phyloP scores from a whole-genome alignment of 2,329 filamentous ascomycete species.

The Alternaria solani region DNA sequence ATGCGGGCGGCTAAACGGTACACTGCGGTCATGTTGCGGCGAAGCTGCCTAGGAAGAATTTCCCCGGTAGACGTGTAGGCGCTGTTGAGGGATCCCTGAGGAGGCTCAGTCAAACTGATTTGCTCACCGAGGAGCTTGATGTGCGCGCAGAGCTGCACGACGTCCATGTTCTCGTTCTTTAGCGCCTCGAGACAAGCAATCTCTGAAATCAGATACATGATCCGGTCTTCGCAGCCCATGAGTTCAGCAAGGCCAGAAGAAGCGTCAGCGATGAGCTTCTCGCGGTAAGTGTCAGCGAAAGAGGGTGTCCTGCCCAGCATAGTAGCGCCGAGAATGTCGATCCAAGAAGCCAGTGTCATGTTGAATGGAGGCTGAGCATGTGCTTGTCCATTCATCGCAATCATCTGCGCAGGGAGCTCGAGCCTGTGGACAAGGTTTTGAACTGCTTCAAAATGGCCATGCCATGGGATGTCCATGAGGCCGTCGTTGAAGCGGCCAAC shows the following conservation, averaged over 20 bases:
- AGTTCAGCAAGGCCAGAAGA: conserved; percentile 84
- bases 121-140: conserved; percentile 87
- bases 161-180: conserved; percentile 78
- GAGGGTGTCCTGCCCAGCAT: conserved; percentile 86
- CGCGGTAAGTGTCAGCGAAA: conserved; percentile 94
- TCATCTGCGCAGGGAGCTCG: conserved; percentile 74
- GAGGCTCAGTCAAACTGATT: conserved; percentile 79
- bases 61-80: conserved; percentile 70
- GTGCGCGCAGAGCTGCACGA: conserved; percentile 86
- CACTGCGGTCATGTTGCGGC: conserved; percentile 85
- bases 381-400: conserved; percentile 65
- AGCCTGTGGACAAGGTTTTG: conserved; percentile 86
- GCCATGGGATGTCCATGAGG: conserved; percentile 93
- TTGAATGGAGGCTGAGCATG: conserved; percentile 80
- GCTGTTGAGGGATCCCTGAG: conserved; percentile 57
- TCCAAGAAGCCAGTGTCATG: conserved; percentile 94
- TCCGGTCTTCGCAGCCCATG: conserved; percentile 96
- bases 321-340: conserved; percentile 93
- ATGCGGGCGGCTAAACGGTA: conserved; percentile 94
- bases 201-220: conserved; percentile 98
- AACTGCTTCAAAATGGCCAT: conserved; percentile 94
- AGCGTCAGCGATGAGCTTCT: conserved; percentile 77
- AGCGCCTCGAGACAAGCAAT: conserved; percentile 94
- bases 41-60: conserved; percentile 82
- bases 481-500: conserved; percentile 86